Base-by-base conservation (phyloP, 495 filamentous ascomycete species). In the Neurospora sp. region DNA sequence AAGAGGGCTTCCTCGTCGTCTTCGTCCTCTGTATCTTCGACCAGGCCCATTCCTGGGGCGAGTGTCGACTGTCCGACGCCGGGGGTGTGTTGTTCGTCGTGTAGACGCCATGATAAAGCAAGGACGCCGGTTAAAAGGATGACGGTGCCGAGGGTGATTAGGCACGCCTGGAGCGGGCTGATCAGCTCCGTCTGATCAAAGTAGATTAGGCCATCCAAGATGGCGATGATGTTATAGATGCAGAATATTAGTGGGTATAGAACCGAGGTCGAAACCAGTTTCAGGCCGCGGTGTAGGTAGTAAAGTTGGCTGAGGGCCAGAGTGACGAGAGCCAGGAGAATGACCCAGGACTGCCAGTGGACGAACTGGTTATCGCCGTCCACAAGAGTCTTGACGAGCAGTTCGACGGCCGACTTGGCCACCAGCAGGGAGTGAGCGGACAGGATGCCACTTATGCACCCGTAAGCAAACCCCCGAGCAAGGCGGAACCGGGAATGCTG, bases 201-300 rank as follows among this genome's bases (percentile, higher is more conserved):
- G 82, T 99, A 99, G 71, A 99, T 96, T 71, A 99, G 86, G 20
- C 96, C 96, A 83, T 99, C 96, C 74, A 98, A 85, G 76, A 98
- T 99, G 74, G 96, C 96, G 75, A 97, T 95, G 77, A 99, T 97
- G 86, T 99, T 99, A 86, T 98, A 99, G 75, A 98, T 91, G 88
- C 96, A 99, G 83, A 99, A 99, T 42, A 98, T 94, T 78, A 98
- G 92, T 7, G 96, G 96, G 84, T 99, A 99, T 76, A 99, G 88
- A 70, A 99, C 90, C 82, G 93, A 97, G 20, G 96, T 98, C 71
- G 94, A 97, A 81, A 95, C 94, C 49, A 98, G 86, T 79, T 97
- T 97, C 73, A 99, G 86, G 71, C 96, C 96, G 23, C 92, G 88
- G 81, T 99, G 95, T 41, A 99, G 89, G 79, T 95, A 98, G 83